Percentiles rank a stretch among this genome's conserved stretches.
These are phyloP conservation scores for Aspergillus texensis DNA, from an alignment of 2,329 filamentous ascomycete genomes.

Conservation along the genomic window DNA sequence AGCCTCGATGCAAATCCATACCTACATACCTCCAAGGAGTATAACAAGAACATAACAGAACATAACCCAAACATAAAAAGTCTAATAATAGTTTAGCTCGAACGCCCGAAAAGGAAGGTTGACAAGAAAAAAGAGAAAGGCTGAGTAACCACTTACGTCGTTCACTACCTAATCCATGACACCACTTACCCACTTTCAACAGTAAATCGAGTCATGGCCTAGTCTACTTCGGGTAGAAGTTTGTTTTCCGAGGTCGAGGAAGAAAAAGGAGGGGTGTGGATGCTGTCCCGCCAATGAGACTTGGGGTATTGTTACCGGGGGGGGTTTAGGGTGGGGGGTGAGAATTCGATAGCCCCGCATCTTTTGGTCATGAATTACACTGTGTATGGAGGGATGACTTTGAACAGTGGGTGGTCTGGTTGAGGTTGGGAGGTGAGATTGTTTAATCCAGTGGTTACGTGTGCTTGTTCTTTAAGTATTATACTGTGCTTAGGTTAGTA, in stretches of 20 bases:
- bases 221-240: not conserved
- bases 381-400: not conserved
- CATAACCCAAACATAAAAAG: not conserved
- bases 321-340: not conserved
- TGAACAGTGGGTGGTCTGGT: too few species aligned
- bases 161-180: not conserved
- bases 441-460: not conserved
- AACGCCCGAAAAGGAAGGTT: not conserved
- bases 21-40: too few species aligned
- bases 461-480: not conserved
- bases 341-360: not conserved
- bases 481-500: not conserved
- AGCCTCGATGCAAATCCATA: too few species aligned
- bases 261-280: not conserved
- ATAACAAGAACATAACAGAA: too few species aligned
- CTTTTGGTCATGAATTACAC: not conserved
- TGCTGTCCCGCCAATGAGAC: not conserved
- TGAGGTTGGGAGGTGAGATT: not conserved
- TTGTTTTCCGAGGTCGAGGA: not conserved
- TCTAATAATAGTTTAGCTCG: not conserved
- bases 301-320: not conserved
- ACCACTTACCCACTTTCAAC: not conserved
- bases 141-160: not conserved
- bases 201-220: slow-evolving; percentile 1
- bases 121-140: not conserved